A percentile compares a stretch with the other conserved stretches of the same genome.
phyloP scores from a whole-genome alignment of 129 eudicot species.

The Pulicaria dysenterica region DNA sequence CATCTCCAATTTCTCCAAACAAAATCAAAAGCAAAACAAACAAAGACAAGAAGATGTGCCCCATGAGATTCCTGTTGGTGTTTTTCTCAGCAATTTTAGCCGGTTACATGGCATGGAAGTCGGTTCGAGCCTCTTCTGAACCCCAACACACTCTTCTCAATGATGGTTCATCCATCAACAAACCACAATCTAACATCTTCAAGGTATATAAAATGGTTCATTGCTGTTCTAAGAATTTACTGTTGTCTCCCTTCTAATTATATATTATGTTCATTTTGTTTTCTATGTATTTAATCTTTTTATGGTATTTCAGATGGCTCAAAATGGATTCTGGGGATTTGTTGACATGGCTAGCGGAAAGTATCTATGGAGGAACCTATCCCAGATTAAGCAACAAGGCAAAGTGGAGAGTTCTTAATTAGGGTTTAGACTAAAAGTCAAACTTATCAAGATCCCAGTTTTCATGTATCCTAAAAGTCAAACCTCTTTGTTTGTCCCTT shows the following conservation, averaged over 20 bases:
- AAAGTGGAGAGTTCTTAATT: constrained; percentile 35
- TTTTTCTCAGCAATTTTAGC: constrained; percentile 78
- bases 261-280: neutral
- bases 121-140: constrained; percentile 38
- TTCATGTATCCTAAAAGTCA: constrained; percentile 33
- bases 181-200: constrained; percentile 34
- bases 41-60: constrained; percentile 52
- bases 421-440: constrained; percentile 21
- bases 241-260: neutral
- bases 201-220: constrained; percentile 37
- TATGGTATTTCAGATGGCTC: constrained; percentile 48
- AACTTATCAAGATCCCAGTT: constrained; percentile 18
- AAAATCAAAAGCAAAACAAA: constrained; percentile 16
- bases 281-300: neutral
- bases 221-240: neutral
- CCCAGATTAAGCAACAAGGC: constrained; percentile 46
- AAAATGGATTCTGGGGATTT: constrained; percentile 73
- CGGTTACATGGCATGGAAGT: constrained; percentile 64
- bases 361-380: constrained; percentile 75
- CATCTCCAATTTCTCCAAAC: neutral
- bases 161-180: constrained; percentile 33
- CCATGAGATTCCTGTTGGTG: constrained; percentile 71
- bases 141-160: constrained; percentile 21
- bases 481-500: constrained; percentile 5
- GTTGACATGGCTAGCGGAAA: constrained; percentile 87